Base-by-base conservation (phyloP, 768 basidiomycete species). In the Trichaptum fuscoviolaceum region DNA sequence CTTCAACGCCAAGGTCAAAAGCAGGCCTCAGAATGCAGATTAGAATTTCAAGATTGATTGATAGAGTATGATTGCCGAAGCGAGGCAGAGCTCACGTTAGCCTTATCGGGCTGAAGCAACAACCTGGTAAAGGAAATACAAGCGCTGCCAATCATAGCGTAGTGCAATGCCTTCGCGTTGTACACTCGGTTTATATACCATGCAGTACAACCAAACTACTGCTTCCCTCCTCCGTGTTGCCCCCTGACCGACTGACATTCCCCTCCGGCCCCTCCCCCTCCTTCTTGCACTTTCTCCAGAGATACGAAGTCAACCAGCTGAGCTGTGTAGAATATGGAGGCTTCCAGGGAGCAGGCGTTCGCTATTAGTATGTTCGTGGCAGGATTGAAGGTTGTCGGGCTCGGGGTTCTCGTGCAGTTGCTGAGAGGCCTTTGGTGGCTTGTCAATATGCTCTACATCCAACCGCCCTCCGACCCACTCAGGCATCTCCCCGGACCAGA, bases 391-490 rank as follows among this genome's bases (percentile, higher is more conserved):
- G 71, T 73, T 57, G 67, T 74, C 30, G 64, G 71, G 42, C 70
- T 80, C 24, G 74, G 73, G 25, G 35, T 75, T 57, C 68, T 73
- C 59, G 70, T 80, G 63, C 68, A 80, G 57, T 24, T 82, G 58
- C 74, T 77, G 20, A 76, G 79, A 69, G 78, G 73, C 35, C 26
- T 77, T 15, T 35, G 77, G 20, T 83, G 81, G 79, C 70, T 84
- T 64, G 61, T 83, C 61, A 78, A 84, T 67, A 71, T 82, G 72
- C 66, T 85, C 23, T 36, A 82, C 52, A 63, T 85, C 23, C 70
- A 76, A n/a, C 84, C 85, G 17, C 71, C 77, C 3, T 78, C 74
- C 57, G 85, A 86, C 72, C 84, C 84, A 20, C 73, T 87, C 60
- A 71, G 75, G 63, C 74, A 78, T 35, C 71, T 87, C 15, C 83